Evolutionary conservation across 495 filamentous ascomycete species (phyloP), one percentile per base, ranked within the genome.

Genomic region (Pyrenula massariospora): DNA sequence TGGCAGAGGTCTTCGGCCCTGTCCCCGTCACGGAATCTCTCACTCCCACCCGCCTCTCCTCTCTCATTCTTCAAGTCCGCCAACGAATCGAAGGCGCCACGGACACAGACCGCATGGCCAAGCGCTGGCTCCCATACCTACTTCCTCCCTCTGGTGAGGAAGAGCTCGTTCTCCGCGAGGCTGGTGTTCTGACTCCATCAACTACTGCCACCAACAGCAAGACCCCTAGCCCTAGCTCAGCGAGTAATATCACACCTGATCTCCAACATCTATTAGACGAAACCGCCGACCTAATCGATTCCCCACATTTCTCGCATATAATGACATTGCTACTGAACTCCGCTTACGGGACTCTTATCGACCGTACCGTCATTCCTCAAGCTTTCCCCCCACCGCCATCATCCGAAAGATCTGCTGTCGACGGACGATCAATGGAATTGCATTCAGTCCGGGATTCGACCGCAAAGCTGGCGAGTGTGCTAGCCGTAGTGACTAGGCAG

Each of bases 221-320:
- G 22, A 53, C n/a, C 22, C 25, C 66, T 21, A 22, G 54, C 3
- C 75, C 73, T 15, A 68, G 77, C 8, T 66, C 78, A 12, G 76
- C 80, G 50, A 73, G 77, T 5, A 10, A 8, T 24, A 24, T 21
- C 5, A 52, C 50, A 5, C 50, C 50, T 5, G 19, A 52, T 10
- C 81, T 97, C 60, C 87, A 92, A 53, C 84, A 87, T 54, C 80
- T 99, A n/a, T 76, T 98, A 1, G 91, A 97, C 63, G 93, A 97
- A 70, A 96, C 93, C 10, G 86, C 93, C 21, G 93, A 98, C 68
- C 77, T 97, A 19, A 87, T 98, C 61, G 94, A 98, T 56, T 96
- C 92, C 0, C 94, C 94, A 0, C 78, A 85, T 20, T 96, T 96
- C 69, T 79, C 84, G 5, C 83, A 84, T 57, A 89, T 97, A 25